Evolutionary conservation across 495 filamentous ascomycete species (phyloP).

Genomic region (Cudoniella acicularis): DNA sequence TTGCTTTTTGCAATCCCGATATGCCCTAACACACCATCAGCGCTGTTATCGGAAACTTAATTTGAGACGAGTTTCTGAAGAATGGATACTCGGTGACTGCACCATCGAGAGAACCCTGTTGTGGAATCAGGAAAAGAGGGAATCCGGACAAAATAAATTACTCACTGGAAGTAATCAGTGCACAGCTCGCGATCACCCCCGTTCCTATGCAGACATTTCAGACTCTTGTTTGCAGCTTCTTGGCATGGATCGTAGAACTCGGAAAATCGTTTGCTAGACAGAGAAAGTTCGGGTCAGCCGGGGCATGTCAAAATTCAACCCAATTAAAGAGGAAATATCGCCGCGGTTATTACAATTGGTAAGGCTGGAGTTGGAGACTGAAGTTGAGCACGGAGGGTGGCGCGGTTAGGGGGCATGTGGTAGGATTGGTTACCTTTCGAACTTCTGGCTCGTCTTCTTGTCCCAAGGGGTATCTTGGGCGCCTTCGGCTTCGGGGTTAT

Average conservation of each 20-base stretch:
- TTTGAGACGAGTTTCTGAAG: background rate
- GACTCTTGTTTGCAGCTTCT: slow-evolving; percentile 81
- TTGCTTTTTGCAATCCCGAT: slow-evolving; percentile 89
- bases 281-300: background rate
- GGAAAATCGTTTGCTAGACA: slow-evolving; percentile 69
- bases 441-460: slow-evolving; percentile 40
- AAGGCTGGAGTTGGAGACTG: too few species aligned
- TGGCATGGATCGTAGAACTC: slow-evolving; percentile 94
- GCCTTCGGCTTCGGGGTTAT: too few species aligned
- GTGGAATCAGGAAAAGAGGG: background rate
- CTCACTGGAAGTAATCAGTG: slow-evolving; percentile 89
- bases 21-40: slow-evolving; percentile 56
- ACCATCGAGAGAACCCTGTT: background rate
- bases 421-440: slow-evolving; percentile 33
- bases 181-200: slow-evolving; percentile 82
- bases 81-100: slow-evolving; percentile 1
- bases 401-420: background rate
- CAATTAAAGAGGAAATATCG: background rate
- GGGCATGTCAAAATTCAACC: background rate
- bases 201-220: slow-evolving; percentile 85
- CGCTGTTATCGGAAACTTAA: background rate
- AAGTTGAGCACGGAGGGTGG: background rate
- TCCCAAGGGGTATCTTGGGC: slow-evolving; percentile 35
- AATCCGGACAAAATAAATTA: slow-evolving; percentile 6
- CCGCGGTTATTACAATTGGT: too few species aligned